These are phyloP conservation scores for Phytophthora nicotianae DNA, from an alignment of 352 stramenopile species.

Conservation along the genomic window DNA sequence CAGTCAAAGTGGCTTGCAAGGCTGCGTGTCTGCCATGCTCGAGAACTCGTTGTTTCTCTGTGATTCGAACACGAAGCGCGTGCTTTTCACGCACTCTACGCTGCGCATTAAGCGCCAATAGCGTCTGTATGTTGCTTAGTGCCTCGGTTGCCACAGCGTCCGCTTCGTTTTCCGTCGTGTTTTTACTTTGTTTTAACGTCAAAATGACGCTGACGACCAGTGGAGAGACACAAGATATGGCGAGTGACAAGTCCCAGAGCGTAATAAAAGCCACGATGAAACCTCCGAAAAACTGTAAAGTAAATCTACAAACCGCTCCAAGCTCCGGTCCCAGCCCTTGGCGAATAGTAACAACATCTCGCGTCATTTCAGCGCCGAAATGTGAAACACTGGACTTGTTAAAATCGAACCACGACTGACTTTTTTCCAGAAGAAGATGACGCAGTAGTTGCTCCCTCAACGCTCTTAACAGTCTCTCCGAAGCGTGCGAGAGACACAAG, in stretches of 20 bases:
- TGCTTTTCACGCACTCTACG: conserved; percentile 33
- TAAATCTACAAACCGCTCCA: conserved; percentile 16
- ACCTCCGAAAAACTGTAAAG: conserved; percentile 24
- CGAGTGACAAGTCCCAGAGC: conserved; percentile 35
- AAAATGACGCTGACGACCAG: conserved; percentile 8
- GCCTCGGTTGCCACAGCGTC: conserved; percentile 29
- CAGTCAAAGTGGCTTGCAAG: conserved; percentile 19
- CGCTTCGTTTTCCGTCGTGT: conserved; percentile 14
- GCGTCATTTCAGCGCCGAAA: conserved; percentile 17
- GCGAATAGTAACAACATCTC: conserved; percentile 26
- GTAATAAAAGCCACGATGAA: conserved; percentile 21
- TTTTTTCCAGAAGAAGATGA: conserved; percentile 25
- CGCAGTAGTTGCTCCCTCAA: conserved; percentile 30
- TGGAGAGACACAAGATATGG: conserved; percentile 14
- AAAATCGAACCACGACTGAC: conserved; percentile 28
- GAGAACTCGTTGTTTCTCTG: conserved; percentile 7
- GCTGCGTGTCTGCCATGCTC: conserved; percentile 17
- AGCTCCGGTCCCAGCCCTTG: conserved; percentile 25
- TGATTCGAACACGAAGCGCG: conserved; percentile 22
- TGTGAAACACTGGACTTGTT: conserved; percentile 1
- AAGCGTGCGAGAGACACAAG: conserved; percentile 29
- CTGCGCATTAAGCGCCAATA: conserved; percentile 37
- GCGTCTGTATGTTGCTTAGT: conserved; percentile 32
- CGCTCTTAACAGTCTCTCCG: conserved; percentile 20
- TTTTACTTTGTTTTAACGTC: background rate